These are phyloP conservation scores for Casuarina cunninghamiana DNA, from an alignment of 306 rosid genomes.

Conservation along the genomic window DNA sequence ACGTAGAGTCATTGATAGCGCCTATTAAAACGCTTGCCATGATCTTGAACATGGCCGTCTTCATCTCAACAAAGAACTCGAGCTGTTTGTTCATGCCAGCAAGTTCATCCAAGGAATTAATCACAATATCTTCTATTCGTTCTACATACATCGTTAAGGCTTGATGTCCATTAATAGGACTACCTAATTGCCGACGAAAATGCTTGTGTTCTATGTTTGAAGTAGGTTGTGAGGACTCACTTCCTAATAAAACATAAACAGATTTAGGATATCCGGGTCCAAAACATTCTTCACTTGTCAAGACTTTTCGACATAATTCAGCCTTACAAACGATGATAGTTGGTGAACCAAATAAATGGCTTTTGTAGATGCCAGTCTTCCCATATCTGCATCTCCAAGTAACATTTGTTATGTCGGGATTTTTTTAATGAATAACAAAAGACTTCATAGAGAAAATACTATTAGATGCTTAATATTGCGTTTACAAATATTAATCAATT, in stretches of 20 bases:
- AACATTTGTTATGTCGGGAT: background rate
- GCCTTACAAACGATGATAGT: conserved; percentile 25
- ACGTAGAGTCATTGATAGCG: background rate
- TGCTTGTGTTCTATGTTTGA: conserved; percentile 20
- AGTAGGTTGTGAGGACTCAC: background rate
- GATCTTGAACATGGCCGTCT: conserved; percentile 17
- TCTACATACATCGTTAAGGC: conserved; percentile 21
- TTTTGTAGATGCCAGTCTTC: conserved; percentile 27
- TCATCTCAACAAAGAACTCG: conserved; percentile 28
- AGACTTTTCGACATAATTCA: conserved; percentile 23
- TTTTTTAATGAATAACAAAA: background rate
- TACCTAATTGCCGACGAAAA: conserved; percentile 16
- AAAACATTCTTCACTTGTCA: conserved; percentile 24
- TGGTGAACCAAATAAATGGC: conserved; percentile 30
- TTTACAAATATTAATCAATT: no score
- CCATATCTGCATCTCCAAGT: conserved; percentile 26
- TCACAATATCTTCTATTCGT: conserved; percentile 7
- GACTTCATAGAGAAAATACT: background rate
- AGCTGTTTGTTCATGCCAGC: conserved; percentile 30
- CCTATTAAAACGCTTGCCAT: conserved; percentile 11
- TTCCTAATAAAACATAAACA: conserved; percentile 10
- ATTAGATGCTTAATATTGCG: no score
- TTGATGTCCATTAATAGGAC: conserved; percentile 22
- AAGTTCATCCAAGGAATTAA: conserved; percentile 23
- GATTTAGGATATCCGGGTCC: conserved; percentile 16